These are phyloP conservation scores for Salix dunnii DNA, from an alignment of 345 rosid species.

Conservation along the genomic window DNA sequence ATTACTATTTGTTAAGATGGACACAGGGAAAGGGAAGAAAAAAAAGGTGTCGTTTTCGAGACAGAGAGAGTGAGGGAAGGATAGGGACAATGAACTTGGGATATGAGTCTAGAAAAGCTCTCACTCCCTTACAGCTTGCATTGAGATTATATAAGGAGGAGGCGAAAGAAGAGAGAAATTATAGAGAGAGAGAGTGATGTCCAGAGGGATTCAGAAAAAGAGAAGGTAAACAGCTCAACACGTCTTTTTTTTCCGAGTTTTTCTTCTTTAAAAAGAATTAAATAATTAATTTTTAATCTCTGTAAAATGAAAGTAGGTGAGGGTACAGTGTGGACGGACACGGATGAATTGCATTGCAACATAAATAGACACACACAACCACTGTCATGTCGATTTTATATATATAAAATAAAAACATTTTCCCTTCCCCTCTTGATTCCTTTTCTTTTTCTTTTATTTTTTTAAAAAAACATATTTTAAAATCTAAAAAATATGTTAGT, in stretches of 20 bases:
- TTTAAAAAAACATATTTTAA: no score
- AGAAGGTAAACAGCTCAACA: slow-evolving; percentile 68
- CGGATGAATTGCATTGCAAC: neutral
- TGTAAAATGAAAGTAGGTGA: no score
- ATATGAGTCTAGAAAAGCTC: slow-evolving; percentile 9
- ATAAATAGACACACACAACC: slow-evolving; percentile 8
- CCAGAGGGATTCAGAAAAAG: slow-evolving; percentile 13
- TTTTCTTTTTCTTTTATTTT: neutral
- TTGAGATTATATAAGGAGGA: slow-evolving; percentile 5
- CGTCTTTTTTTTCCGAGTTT: slow-evolving; percentile 41
- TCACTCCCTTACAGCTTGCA: slow-evolving; percentile 51
- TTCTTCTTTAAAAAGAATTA: slow-evolving; percentile 11
- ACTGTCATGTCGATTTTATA: neutral
- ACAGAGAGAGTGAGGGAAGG: neutral
- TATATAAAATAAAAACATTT: no score
- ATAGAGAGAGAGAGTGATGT: slow-evolving; percentile 4
- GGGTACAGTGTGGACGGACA: neutral
- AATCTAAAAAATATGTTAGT: no score
- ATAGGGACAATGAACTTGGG: neutral
- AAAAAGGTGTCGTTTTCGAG: neutral
- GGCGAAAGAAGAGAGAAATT: neutral
- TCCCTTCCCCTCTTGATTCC: neutral
- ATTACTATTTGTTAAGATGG: neutral
- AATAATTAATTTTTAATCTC: neutral
- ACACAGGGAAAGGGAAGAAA: neutral